These are phyloP conservation scores for Penicillium sp. DNA, from an alignment of 2,329 filamentous ascomycete species.

Conservation along the genomic window DNA sequence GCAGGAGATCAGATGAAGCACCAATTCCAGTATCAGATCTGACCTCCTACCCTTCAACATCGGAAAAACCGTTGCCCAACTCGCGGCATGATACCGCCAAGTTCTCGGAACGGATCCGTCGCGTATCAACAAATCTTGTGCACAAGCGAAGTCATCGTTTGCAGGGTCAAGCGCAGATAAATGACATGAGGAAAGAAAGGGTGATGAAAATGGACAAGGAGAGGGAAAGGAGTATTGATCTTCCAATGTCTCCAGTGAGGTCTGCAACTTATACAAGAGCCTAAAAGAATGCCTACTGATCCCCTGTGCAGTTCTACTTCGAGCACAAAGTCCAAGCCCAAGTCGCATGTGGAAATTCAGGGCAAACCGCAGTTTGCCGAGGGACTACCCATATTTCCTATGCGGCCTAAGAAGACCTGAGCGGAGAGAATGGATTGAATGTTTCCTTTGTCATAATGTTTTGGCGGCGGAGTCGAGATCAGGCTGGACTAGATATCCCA, in stretches of 20 bases:
- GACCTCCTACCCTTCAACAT: background rate
- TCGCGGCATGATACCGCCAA: background rate
- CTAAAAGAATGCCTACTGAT: too few relatives aligned
- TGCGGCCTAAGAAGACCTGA: constrained; percentile 6
- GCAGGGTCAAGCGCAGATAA: constrained; percentile 2
- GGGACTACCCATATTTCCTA: constrained; percentile 9
- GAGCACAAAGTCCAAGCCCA: constrained; percentile 1
- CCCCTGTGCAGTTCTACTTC: background rate
- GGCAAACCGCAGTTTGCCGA: constrained; percentile 9
- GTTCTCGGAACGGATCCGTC: constrained; percentile 6
- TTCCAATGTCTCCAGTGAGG: constrained; percentile 1
- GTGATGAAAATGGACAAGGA: background rate
- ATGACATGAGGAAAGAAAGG: too few relatives aligned
- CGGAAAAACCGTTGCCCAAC: constrained; percentile 2
- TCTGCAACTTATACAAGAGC: too few relatives aligned
- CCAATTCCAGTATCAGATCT: constrained; percentile 9
- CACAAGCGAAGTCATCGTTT: constrained; percentile 4
- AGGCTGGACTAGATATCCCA: too few relatives aligned
- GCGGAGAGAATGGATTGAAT: background rate
- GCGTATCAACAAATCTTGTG: constrained; percentile 3
- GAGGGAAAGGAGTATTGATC: background rate
- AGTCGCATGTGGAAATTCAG: constrained; percentile 8
- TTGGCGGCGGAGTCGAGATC: background rate
- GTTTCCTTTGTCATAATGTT: background rate
- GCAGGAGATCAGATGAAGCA: constrained; percentile 8